phyloP scores from a whole-genome alignment of 2,329 filamentous ascomycete species.

The Microcyclosporella mali region DNA sequence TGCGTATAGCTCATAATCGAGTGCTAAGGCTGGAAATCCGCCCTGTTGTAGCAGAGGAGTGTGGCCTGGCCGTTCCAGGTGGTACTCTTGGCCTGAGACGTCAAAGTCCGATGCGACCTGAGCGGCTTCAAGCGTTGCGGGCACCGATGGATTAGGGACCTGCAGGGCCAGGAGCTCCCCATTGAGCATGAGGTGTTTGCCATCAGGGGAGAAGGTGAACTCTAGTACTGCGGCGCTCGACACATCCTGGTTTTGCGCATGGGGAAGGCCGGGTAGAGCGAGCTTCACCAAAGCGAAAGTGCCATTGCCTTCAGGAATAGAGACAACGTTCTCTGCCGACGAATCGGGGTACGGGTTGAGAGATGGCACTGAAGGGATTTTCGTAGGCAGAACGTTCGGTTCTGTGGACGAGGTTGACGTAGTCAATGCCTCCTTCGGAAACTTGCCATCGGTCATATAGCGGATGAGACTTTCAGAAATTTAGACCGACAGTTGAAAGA shows the following conservation, averaged over 20 bases:
- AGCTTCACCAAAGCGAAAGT: slow-evolving; percentile 10
- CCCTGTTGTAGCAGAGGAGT: background rate
- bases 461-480: background rate
- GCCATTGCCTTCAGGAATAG: slow-evolving; percentile 4
- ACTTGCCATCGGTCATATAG: background rate
- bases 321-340: slow-evolving; percentile 3
- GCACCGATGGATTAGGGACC: slow-evolving; percentile 8
- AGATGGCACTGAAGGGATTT: background rate
- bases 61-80: no score
- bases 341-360: slow-evolving; percentile 2
- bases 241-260: background rate
- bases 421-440: no score
- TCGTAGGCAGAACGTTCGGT: no score
- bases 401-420: no score
- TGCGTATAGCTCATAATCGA: slow-evolving; percentile 12
- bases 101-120: slow-evolving; percentile 3
- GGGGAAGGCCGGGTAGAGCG: slow-evolving; percentile 4
- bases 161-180: slow-evolving; percentile 5
- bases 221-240: slow-evolving; percentile 4
- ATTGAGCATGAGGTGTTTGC: slow-evolving; percentile 8
- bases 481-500: background rate
- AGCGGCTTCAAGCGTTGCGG: slow-evolving; percentile 1
- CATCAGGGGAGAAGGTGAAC: slow-evolving; percentile 5
- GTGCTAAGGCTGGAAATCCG: background rate
- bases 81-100: no score